Evolutionary conservation across 2,329 filamentous ascomycete species (phyloP), one percentile per base, ranked within the genome.

Genomic region (Cordyceps cateniannulata): DNA sequence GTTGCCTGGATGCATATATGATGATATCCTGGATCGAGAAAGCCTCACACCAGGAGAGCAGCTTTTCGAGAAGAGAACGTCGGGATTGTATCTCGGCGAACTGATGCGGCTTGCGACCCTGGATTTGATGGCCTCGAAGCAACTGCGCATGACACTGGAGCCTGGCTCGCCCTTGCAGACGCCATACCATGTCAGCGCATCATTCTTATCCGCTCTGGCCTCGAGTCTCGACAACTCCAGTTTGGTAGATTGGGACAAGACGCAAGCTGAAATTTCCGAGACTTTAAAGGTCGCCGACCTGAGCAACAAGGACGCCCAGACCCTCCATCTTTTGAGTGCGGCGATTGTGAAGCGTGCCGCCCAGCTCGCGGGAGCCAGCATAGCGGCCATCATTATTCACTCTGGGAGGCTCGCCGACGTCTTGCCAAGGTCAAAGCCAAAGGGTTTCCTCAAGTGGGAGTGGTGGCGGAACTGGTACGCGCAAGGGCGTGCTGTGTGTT

Each of bases 1-100:
- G 6, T 76, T 92, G n/a, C 88, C 89, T 10, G 83, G 81, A 64
- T 92, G 88, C 0, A 74, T 79, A 2, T 91, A 88, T 69, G 89
- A 93, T 70, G 70, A 76, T 38, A 79, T 81, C 57, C 79, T 93
- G 18, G 89, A 93, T 70, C 75, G 74, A 14, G 84, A 85, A 52
- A 89, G 84, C 58, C 81, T 85, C 64, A 91, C 93, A 70, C 88
- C 88, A 0, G 88, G 88, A 12, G 84, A 89, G 56, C 89, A 93
- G 69, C 90, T 91, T 82, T 91, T 92, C 65, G 89, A 93, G 74
- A 93, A 93, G 76, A 85, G 88, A 44, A 83, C 92, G n/a, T 90
- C 87, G 0, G 89, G 89, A 64, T 88, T 93, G 84, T 93, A 93
- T 73, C 73, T 93, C 55, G 89, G 89, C 16, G 90, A 93, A 69